Conservation (phyloP, 129 eudicot species). For the Arctium minus region DNA sequence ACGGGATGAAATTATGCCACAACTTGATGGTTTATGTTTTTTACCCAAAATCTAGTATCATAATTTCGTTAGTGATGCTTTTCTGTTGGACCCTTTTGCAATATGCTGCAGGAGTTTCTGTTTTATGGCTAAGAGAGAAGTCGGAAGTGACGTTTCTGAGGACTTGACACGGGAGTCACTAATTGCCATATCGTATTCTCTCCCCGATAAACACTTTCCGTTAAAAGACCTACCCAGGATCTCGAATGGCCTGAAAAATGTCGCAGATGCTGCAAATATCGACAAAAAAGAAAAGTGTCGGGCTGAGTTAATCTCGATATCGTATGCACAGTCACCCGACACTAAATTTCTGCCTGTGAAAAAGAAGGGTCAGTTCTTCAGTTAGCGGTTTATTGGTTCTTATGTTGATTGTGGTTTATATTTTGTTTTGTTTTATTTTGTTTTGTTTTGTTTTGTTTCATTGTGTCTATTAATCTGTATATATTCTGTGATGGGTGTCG, state of each 20-base stretch:
- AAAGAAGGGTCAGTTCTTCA: not conserved
- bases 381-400: not conserved
- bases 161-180: constrained; percentile 56
- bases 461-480: not conserved
- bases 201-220: constrained; percentile 20
- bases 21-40: not conserved
- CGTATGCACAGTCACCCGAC: not conserved
- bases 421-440: not conserved
- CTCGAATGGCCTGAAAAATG: not conserved
- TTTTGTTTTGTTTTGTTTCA: not conserved
- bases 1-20: not conserved
- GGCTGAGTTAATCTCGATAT: not conserved
- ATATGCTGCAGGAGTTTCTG: constrained; percentile 7
- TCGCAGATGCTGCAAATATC: not conserved
- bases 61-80: constrained; percentile 5
- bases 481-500: not conserved
- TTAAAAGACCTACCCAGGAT: not conserved
- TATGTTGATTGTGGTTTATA: not conserved
- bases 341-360: not conserved
- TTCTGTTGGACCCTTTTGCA: not conserved
- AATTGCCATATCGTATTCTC: constrained; percentile 43
- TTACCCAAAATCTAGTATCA: not conserved
- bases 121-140: constrained; percentile 43
- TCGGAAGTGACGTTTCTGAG: constrained; percentile 30
- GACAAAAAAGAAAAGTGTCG: not conserved